phyloP scores from a whole-genome alignment of 805 yeast species.

The Ogataea sp. region DNA sequence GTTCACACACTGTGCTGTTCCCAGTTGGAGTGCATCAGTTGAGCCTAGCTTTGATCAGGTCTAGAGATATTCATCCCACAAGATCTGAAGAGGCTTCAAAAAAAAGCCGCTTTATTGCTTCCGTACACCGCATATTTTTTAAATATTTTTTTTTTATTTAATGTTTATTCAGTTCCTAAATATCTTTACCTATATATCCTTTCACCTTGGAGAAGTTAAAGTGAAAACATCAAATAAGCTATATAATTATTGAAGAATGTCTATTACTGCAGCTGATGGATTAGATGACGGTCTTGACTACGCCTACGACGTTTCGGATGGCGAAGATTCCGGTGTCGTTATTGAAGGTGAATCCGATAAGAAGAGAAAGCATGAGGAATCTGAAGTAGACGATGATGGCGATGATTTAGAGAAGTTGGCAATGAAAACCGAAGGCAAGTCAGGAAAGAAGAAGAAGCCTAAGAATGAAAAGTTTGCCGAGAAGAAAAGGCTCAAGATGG shows the following conservation, averaged over 20 bases:
- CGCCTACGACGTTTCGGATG: conserved; percentile 14
- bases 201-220: no score
- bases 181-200: no score
- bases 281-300: conserved; percentile 74
- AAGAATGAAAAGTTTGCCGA: conserved; percentile 41
- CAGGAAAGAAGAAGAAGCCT: conserved; percentile 17
- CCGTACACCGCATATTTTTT: background rate
- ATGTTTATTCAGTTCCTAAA: no score
- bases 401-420: conserved; percentile 1
- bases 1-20: no score
- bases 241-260: background rate
- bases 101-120: background rate
- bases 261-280: conserved; percentile 47
- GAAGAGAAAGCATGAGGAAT: conserved; percentile 5
- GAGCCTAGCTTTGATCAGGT: no score
- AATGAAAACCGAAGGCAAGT: conserved; percentile 6
- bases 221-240: background rate
- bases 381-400: conserved; percentile 2
- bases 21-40: no score
- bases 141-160: background rate
- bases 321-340: background rate
- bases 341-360: conserved; percentile 10
- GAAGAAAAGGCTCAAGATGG: conserved; percentile 62
- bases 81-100: background rate
- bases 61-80: no score